phyloP scores from a whole-genome alignment of 2,329 filamentous ascomycete species.

The Amylocarpus encephaloides region DNA sequence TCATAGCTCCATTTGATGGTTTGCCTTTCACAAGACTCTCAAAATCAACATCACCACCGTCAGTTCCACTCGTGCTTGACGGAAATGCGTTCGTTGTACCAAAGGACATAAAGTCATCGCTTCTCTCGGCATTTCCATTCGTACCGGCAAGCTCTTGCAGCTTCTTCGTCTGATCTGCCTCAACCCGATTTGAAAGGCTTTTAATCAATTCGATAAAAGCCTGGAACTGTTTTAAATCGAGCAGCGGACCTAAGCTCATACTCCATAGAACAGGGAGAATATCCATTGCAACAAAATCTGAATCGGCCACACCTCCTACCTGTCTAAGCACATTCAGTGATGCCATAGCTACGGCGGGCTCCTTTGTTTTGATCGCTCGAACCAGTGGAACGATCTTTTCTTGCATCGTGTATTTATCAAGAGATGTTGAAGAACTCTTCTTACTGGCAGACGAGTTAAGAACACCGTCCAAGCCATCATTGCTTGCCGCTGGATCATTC shows the following conservation, averaged over 20 bases:
- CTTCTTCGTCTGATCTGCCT: conserved; percentile 83
- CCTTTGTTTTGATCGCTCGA: conserved; percentile 92
- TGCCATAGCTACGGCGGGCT: conserved; percentile 95
- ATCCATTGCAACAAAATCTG: conserved; percentile 88
- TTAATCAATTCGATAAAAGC: conserved; percentile 87
- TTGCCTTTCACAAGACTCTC: conserved; percentile 83
- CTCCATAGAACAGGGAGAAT: conserved; percentile 84
- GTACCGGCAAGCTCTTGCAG: conserved; percentile 72
- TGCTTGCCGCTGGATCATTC: conserved; percentile 41
- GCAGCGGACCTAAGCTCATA: conserved; percentile 83
- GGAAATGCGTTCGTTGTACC: conserved; percentile 55
- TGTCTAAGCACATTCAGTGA: conserved; percentile 78
- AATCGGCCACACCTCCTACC: conserved; percentile 74
- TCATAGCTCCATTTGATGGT: conserved; percentile 30
- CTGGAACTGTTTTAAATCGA: conserved; percentile 83
- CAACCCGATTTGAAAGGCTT: conserved; percentile 68
- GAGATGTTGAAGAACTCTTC: conserved; percentile 64
- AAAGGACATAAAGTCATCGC: conserved; percentile 65
- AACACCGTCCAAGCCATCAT: conserved; percentile 74
- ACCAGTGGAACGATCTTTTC: conserved; percentile 92
- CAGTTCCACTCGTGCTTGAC: conserved; percentile 42
- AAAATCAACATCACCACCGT: conserved; percentile 75
- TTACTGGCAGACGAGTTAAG: conserved; percentile 42
- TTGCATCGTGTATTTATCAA: conserved; percentile 98
- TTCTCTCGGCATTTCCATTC: conserved; percentile 44